These are phyloP conservation scores for Rhynchosporium secalis DNA, from an alignment of 2,329 filamentous ascomycete species.

Conservation along the genomic window DNA sequence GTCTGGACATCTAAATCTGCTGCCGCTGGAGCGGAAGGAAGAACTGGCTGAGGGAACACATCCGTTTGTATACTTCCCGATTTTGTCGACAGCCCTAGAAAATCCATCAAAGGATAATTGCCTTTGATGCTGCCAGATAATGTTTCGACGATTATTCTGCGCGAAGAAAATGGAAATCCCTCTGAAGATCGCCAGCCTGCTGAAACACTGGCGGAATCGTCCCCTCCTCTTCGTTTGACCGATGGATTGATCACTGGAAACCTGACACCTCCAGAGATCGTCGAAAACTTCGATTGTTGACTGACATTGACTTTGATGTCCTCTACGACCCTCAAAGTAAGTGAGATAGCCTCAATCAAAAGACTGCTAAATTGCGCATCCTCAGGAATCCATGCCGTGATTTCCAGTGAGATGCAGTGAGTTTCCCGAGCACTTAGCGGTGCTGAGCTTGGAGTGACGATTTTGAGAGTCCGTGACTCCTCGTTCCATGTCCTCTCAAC, in stretches of 20 bases:
- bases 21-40: conserved; percentile 29
- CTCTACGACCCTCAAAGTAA: conserved; percentile 31
- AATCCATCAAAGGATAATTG: conserved; percentile 35
- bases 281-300: conserved; percentile 26
- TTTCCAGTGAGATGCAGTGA: conserved; percentile 36
- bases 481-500: conserved; percentile 30
- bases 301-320: conserved; percentile 34
- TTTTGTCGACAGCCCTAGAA: conserved; percentile 29
- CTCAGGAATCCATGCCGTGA: conserved; percentile 39
- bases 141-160: conserved; percentile 34
- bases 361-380: conserved; percentile 30
- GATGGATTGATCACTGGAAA: conserved; percentile 27
- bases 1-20: conserved; percentile 34
- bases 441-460: conserved; percentile 33
- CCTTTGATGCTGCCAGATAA: conserved; percentile 36
- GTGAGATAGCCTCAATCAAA: conserved; percentile 28
- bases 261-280: conserved; percentile 30
- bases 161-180: conserved; percentile 28
- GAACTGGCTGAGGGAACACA: conserved; percentile 29
- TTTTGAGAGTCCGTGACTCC: conserved; percentile 26
- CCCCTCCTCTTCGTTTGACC: not conserved
- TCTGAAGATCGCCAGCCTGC: conserved; percentile 11
- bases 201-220: not conserved
- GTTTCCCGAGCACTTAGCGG: conserved; percentile 11
- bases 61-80: conserved; percentile 32